Evolutionary conservation across 2,329 filamentous ascomycete species (phyloP), one percentile per base, ranked within the genome.

Genomic region (Epichloe sibirici): DNA sequence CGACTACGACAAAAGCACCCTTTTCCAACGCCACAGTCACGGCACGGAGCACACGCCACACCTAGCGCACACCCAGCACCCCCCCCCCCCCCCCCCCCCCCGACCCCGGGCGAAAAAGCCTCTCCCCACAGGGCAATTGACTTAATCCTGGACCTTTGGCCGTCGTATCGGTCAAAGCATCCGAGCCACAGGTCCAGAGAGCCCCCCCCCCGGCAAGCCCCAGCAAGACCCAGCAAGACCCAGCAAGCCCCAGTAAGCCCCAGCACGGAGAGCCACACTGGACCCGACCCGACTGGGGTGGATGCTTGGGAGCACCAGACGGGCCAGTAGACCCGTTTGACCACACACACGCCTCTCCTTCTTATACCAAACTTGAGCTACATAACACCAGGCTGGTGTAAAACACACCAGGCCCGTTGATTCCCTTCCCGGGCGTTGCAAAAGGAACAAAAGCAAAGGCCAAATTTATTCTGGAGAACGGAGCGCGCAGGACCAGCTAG

Each of bases 191-290:
- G 7, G 40, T 11, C 28, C n/a, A 42, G 35, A 15, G 28, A 48
- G 31, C 21, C 21, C n/a, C n/a, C n/a, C n/a, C n/a, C n/a, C n/a
- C n/a, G n/a, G n/a, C n/a, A n/a, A n/a, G n/a, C n/a, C n/a, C 17
- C 17, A 1, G 17, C 17, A 17, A 17, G 17, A 1, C 35, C 21
- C 35, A 25, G 21, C 50, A 42, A 5, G 15, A 35, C 43, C 11
- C 34, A 15, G 23, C 38, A 28, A 15, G 23, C 21, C 25, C 35
- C 40, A n/a, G 13, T 17, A 31, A 23, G 28, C 35, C 37, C 37
- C 49, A 31, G 45, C 35, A 42, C 43, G 49, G 49, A 35, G 25
- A 46, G 44, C 50, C 49, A 38, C 42, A 51, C 48, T 45, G 34
- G 31, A 13, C 15, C 25, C 11, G 21, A 17, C 15, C n/a, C 13